A percentile compares a stretch with the other conserved stretches of the same genome.
Conservation (phyloP, 805 yeast species). For the Hanseniaspora clermontiae region DNA sequence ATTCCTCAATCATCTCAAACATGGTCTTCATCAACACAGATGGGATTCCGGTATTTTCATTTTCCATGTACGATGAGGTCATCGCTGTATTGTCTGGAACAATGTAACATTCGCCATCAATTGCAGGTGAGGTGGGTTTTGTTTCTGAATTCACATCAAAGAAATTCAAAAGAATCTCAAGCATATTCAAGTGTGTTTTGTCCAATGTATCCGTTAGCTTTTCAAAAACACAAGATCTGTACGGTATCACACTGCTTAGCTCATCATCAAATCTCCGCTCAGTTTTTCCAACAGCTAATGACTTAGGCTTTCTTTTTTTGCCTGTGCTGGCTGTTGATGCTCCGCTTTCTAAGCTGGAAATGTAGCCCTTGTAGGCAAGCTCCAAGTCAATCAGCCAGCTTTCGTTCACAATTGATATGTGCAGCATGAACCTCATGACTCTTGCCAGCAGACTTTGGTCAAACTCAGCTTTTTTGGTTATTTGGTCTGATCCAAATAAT, state of each 20-base stretch:
- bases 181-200: background rate
- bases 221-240: background rate
- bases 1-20: background rate
- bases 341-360: background rate
- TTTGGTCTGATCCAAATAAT: background rate
- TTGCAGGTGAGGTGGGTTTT: background rate
- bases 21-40: background rate
- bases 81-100: background rate
- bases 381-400: constrained; percentile 6
- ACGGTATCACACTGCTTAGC: background rate
- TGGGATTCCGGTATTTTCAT: background rate
- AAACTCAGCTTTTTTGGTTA: background rate
- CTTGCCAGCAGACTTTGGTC: background rate
- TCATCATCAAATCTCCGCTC: constrained; percentile 7
- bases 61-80: background rate
- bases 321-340: background rate
- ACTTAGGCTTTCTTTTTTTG: background rate
- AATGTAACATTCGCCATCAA: constrained; percentile 2
- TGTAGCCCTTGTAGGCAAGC: background rate
- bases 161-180: background rate
- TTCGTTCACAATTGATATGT: constrained; percentile 2
- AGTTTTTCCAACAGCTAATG: constrained; percentile 4
- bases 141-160: background rate
- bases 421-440: constrained; percentile 2
- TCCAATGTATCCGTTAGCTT: background rate